Evolutionary conservation across 176 grass and related monocot genomes (phyloP).

Genomic region (Dactylis glomerata): DNA sequence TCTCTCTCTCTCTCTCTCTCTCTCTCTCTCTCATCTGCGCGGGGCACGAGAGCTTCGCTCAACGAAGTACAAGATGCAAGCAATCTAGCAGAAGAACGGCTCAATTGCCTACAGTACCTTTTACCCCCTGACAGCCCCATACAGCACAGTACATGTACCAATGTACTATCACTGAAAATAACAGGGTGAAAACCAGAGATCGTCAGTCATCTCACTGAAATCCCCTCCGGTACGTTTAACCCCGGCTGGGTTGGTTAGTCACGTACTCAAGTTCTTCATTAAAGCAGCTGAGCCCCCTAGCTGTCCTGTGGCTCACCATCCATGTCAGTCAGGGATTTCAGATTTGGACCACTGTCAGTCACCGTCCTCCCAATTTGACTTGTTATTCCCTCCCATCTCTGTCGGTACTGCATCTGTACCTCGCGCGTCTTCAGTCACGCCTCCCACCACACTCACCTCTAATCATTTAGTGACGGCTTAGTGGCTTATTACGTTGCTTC

Average conservation of each 20-base stretch:
- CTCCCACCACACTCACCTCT: slow-evolving; percentile 30
- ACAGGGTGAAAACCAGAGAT: not conserved
- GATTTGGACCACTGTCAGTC: slow-evolving; percentile 27
- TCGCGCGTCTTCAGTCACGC: not conserved
- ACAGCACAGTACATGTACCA: not conserved
- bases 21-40: not conserved
- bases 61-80: not conserved
- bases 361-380: slow-evolving; percentile 37
- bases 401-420: not conserved
- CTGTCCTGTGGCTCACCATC: slow-evolving; percentile 19
- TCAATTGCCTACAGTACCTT: not conserved
- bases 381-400: slow-evolving; percentile 16
- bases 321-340: too few relatives aligned
- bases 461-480: slow-evolving; percentile 25
- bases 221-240: not conserved
- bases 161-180: not conserved
- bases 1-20: not conserved
- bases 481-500: not conserved
- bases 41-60: not conserved
- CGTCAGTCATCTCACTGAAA: not conserved
- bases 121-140: not conserved
- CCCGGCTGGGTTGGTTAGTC: not conserved
- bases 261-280: slow-evolving; percentile 32
- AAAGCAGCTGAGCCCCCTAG: slow-evolving; percentile 21
- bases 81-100: not conserved